phyloP scores from a whole-genome alignment of 345 rosid species.

The Camelina hispida region DNA sequence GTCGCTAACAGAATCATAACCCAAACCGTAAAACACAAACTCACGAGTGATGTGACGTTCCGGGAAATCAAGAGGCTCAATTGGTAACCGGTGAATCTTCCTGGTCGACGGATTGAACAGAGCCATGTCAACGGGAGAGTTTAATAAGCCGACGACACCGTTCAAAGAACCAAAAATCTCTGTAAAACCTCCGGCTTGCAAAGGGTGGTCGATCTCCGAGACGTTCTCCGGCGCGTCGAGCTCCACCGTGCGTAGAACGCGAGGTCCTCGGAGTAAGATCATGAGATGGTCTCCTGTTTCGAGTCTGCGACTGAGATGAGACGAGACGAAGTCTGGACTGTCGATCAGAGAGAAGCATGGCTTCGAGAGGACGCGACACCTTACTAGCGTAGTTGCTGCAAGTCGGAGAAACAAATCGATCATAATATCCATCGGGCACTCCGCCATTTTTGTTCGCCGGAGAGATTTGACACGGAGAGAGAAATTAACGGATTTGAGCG shows the following conservation, averaged over 20 bases:
- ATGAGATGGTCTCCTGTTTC: slow-evolving; percentile 34
- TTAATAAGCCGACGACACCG: slow-evolving; percentile 51
- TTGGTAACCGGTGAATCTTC: slow-evolving; percentile 42
- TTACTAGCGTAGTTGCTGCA: slow-evolving; percentile 44
- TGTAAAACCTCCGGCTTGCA: slow-evolving; percentile 45
- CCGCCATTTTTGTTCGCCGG: slow-evolving; percentile 26
- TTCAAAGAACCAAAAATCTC: slow-evolving; percentile 54
- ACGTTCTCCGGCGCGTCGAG: slow-evolving; percentile 43
- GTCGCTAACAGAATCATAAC: slow-evolving; percentile 48
- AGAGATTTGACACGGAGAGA: not conserved
- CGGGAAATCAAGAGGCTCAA: slow-evolving; percentile 22
- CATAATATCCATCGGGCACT: slow-evolving; percentile 49
- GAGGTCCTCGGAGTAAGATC: slow-evolving; percentile 44
- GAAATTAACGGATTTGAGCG: not conserved
- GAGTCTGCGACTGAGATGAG: slow-evolving; percentile 45
- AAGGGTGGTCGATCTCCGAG: slow-evolving; percentile 44
- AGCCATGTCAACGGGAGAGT: slow-evolving; percentile 51
- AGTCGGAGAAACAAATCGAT: slow-evolving; percentile 47
- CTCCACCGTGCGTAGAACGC: slow-evolving; percentile 40
- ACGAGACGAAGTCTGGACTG: slow-evolving; percentile 49
- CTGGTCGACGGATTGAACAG: slow-evolving; percentile 50
- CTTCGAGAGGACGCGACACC: slow-evolving; percentile 48
- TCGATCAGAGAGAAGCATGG: slow-evolving; percentile 48
- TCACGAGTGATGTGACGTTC: slow-evolving; percentile 23
- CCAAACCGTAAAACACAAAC: slow-evolving; percentile 49